Percentiles rank a stretch among this genome's conserved stretches.
Evolutionary conservation across 2,329 filamentous ascomycete genomes (phyloP).

Genomic region (Pseudomassariella vexata): DNA sequence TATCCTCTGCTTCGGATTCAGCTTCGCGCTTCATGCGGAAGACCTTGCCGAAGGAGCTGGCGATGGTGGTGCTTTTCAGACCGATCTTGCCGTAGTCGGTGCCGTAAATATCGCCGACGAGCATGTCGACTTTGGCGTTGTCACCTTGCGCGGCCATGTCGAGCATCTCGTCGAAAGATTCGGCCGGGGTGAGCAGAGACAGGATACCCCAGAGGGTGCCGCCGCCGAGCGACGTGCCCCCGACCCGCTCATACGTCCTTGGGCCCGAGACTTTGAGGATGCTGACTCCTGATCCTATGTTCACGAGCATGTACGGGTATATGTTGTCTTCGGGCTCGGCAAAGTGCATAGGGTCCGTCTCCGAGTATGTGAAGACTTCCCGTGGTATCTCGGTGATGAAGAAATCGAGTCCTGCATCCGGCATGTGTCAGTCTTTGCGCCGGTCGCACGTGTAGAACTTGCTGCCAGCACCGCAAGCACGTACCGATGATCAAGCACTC

Average conservation of each 20-base stretch:
- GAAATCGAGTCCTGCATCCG: constrained; percentile 85
- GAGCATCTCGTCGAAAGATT: constrained; percentile 97
- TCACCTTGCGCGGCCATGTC: constrained; percentile 85
- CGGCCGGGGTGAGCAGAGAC: constrained; percentile 84
- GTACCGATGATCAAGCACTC: constrained; percentile 91
- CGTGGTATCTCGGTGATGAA: constrained; percentile 97
- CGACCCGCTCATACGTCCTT: constrained; percentile 80
- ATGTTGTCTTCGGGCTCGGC: constrained; percentile 71
- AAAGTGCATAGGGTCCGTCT: constrained; percentile 86
- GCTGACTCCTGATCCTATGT: constrained; percentile 94
- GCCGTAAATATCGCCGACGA: constrained; percentile 97
- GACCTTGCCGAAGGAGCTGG: constrained; percentile 94
- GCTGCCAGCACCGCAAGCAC: too few relatives aligned
- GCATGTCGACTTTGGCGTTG: constrained; percentile 89
- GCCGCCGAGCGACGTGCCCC: constrained; percentile 88
- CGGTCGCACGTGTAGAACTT: too few relatives aligned
- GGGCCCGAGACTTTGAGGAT: constrained; percentile 97
- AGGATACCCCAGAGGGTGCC: constrained; percentile 97
- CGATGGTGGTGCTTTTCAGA: constrained; percentile 90
- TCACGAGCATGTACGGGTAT: constrained; percentile 95
- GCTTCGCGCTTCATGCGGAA: constrained; percentile 87
- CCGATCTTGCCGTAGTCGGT: constrained; percentile 95
- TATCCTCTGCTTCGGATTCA: constrained; percentile 72
- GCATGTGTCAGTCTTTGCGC: too few relatives aligned
- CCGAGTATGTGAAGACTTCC: constrained; percentile 96